Percentiles rank a stretch among this genome's conserved stretches.
These are phyloP conservation scores for Cryphonectria parasitica DNA, from an alignment of 2,329 filamentous ascomycete species.

Conservation along the genomic window DNA sequence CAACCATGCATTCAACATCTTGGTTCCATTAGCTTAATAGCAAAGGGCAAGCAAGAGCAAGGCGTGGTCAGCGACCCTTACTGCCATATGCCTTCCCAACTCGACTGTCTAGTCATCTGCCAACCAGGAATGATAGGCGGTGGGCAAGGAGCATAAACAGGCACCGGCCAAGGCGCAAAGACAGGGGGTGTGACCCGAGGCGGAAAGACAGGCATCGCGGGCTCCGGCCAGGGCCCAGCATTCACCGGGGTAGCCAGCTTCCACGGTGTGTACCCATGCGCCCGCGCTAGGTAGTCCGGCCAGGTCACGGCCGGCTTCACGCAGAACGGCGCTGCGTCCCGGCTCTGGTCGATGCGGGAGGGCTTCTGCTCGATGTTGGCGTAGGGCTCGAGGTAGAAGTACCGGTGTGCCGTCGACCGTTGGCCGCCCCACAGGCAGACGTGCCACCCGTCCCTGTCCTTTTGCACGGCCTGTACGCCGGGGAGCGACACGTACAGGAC, in stretches of 20 bases:
- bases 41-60: too few relatives aligned
- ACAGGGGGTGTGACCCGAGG: too few relatives aligned
- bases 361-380: background rate
- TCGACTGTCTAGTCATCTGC: background rate
- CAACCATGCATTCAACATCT: too few relatives aligned
- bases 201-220: background rate
- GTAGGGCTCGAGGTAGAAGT: background rate
- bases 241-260: background rate
- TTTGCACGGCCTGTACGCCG: background rate
- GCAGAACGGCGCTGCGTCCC: background rate
- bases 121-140: background rate
- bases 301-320: background rate
- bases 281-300: background rate
- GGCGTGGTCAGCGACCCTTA: background rate
- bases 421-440: background rate
- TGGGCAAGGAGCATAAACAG: background rate
- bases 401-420: background rate
- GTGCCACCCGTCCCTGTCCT: background rate
- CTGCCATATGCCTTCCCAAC: background rate
- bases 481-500: conserved; percentile 4
- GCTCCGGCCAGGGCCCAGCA: background rate
- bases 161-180: background rate
- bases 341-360: background rate
- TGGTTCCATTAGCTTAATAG: too few relatives aligned
- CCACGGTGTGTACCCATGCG: background rate